A percentile compares a stretch with the other conserved stretches of the same genome.
Conservation (phyloP, 2,329 filamentous ascomycete genomes). For the Paracamarosporium sp. region DNA sequence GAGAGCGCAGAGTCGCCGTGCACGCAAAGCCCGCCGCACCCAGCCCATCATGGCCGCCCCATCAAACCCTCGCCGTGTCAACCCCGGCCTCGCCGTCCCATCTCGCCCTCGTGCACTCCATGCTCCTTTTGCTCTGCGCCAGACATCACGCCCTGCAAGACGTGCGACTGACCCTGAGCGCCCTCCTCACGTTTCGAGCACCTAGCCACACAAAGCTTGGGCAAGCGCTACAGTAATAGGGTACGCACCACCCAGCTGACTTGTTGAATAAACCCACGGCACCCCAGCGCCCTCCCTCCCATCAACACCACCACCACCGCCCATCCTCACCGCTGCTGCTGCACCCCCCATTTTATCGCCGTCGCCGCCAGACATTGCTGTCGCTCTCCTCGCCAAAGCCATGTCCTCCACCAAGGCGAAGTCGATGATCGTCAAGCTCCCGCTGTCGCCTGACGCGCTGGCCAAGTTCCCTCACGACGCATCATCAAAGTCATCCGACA, state of each 20-base stretch:
- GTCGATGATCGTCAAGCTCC: slow-evolving; percentile 42
- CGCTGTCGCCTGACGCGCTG: slow-evolving; percentile 39
- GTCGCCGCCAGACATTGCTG: slow-evolving; percentile 22
- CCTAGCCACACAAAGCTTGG: slow-evolving; percentile 11
- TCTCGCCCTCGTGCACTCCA: background rate
- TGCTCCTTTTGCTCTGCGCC: background rate
- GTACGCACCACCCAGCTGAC: slow-evolving; percentile 16
- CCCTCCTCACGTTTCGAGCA: slow-evolving; percentile 1
- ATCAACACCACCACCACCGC: slow-evolving; percentile 16
- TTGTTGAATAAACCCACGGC: slow-evolving; percentile 16
- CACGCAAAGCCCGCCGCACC: slow-evolving; percentile 3
- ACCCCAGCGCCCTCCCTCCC: slow-evolving; percentile 2
- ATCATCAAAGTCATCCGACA: slow-evolving; percentile 32
- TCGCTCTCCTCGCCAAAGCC: slow-evolving; percentile 30
- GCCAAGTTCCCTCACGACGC: slow-evolving; percentile 36
- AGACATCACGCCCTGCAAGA: background rate
- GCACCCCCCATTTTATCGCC: slow-evolving; percentile 16
- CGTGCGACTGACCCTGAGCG: slow-evolving; percentile 1
- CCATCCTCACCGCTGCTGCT: slow-evolving; percentile 17
- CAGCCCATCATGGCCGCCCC: slow-evolving; percentile 9
- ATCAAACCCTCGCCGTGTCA: slow-evolving; percentile 8
- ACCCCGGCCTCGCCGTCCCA: slow-evolving; percentile 3
- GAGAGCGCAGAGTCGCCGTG: slow-evolving; percentile 3
- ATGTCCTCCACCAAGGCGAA: slow-evolving; percentile 44
- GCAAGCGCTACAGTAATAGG: slow-evolving; percentile 15